These are phyloP conservation scores for Wallacemonas collosoma DNA, from an alignment of 208 protist genomes.

Conservation along the genomic window DNA sequence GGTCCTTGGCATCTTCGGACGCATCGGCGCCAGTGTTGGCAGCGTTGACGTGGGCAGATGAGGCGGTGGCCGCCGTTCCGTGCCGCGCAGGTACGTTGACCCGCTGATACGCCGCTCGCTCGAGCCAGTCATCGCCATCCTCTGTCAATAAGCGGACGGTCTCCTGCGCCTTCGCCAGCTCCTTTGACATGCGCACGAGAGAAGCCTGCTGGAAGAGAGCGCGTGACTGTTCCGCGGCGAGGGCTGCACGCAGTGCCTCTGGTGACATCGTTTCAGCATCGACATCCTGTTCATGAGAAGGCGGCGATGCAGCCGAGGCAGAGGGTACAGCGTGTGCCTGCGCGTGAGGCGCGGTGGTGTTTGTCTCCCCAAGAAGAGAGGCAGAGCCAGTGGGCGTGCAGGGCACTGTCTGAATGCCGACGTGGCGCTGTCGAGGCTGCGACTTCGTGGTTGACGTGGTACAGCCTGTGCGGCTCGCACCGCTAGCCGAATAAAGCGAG, in stretches of 20 bases:
- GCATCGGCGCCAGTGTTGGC: not conserved
- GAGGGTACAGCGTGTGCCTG: too few relatives aligned
- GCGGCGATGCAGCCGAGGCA: too few relatives aligned
- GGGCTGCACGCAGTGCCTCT: not conserved
- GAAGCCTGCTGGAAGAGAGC: conserved; percentile 14
- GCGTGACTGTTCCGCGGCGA: conserved; percentile 14
- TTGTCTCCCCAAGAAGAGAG: too few relatives aligned
- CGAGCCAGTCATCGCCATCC: not conserved
- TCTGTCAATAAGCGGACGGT: not conserved
- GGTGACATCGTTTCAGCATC: too few relatives aligned
- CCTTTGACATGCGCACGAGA: conserved; percentile 12
- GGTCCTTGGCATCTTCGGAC: conserved; percentile 31
- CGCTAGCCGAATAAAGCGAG: conserved; percentile 28
- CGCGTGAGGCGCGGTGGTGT: too few relatives aligned
- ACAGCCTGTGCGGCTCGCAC: not conserved
- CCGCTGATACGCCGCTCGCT: not conserved
- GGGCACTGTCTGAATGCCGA: not conserved
- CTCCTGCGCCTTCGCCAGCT: conserved; percentile 9
- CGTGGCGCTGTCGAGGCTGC: not conserved
- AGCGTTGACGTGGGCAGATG: too few relatives aligned
- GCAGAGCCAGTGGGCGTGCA: not conserved
- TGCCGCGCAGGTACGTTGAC: not conserved
- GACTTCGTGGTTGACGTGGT: not conserved
- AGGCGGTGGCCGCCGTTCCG: too few relatives aligned
- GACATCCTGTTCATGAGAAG: too few relatives aligned